Conservation (phyloP, 2,329 filamentous ascomycete species). For the Sarocladium kiliense region DNA sequence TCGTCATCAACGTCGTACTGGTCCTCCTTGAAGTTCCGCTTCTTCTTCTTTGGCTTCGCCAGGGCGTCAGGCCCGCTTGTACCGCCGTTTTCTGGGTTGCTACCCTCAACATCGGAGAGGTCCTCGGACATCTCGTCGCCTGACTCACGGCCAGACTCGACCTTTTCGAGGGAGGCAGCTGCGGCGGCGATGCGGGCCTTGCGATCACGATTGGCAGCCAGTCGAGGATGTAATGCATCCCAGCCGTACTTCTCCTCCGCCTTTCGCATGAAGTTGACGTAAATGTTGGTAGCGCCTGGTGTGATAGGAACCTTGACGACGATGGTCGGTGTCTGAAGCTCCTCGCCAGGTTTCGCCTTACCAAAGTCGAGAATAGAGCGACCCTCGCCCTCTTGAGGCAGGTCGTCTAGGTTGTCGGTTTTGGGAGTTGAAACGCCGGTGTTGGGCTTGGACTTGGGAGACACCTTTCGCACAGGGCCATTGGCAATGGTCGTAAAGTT, state of each 20-base stretch:
- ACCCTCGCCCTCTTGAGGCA: constrained; percentile 34
- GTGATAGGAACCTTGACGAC: constrained; percentile 77
- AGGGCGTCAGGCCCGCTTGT: constrained; percentile 56
- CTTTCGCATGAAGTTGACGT: constrained; percentile 91
- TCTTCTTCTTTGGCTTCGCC: constrained; percentile 71
- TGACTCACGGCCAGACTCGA: constrained; percentile 62
- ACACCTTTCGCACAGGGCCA: constrained; percentile 38
- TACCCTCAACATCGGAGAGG: constrained; percentile 67
- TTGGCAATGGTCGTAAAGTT: constrained; percentile 36
- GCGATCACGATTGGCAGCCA: constrained; percentile 83
- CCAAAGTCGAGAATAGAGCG: constrained; percentile 59
- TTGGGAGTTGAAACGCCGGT: constrained; percentile 41
- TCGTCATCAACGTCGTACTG: constrained; percentile 80
- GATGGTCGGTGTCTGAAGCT: constrained; percentile 66
- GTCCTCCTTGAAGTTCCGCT: constrained; percentile 74
- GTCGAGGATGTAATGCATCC: constrained; percentile 84
- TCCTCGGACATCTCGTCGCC: constrained; percentile 83
- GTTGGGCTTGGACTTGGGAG: constrained; percentile 41
- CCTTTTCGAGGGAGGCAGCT: constrained; percentile 77
- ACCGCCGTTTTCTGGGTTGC: constrained; percentile 78
- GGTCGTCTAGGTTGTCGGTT: constrained; percentile 43
- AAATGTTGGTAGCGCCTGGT: constrained; percentile 73
- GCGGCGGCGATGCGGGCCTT: constrained; percentile 85
- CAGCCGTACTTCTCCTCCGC: constrained; percentile 93
- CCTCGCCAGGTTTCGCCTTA: constrained; percentile 53